Conservation (phyloP, 139 green algal species). For the Gonium pectorale region DNA sequence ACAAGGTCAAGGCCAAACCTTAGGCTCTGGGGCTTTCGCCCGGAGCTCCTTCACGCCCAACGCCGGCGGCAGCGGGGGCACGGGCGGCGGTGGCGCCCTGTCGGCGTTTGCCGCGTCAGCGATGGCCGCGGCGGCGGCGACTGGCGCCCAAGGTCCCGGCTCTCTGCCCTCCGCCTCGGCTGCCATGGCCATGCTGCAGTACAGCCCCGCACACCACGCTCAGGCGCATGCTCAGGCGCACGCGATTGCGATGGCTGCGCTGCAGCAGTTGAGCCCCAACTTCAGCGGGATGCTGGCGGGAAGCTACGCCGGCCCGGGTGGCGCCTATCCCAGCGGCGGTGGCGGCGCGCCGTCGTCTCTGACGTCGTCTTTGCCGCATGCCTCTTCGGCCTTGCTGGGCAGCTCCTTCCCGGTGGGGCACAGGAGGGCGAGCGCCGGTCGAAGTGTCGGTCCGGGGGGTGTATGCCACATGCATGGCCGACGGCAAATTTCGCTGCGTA, state of each 20-base stretch:
- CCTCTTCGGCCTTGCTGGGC: conserved; percentile 10
- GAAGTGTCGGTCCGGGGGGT: too few species aligned
- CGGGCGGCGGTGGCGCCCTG: too few species aligned
- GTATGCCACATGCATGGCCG: too few species aligned
- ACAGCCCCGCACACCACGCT: conserved; percentile 32
- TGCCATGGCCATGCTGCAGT: conserved; percentile 46
- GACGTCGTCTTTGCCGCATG: not conserved
- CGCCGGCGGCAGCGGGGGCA: not conserved
- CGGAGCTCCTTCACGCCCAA: not conserved
- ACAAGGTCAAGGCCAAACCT: too few species aligned
- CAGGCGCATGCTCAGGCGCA: conserved; percentile 66
- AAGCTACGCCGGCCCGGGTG: not conserved
- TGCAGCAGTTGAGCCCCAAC: conserved; percentile 63
- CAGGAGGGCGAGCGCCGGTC: too few species aligned
- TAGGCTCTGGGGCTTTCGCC: conserved; percentile 18
- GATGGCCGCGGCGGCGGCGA: not conserved
- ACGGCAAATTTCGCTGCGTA: too few species aligned
- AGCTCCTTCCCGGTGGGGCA: conserved; percentile 32
- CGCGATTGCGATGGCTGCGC: conserved; percentile 63
- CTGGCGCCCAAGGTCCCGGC: not conserved
- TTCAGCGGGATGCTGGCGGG: conserved; percentile 40
- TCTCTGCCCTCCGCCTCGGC: not conserved
- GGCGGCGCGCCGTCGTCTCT: not conserved
- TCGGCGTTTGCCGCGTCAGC: not conserved
- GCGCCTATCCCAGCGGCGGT: not conserved